A percentile compares a stretch with the other conserved stretches of the same genome.
phyloP scores from a whole-genome alignment of 2,329 filamentous ascomycete species.

The Aureobasidium mangrovei region DNA sequence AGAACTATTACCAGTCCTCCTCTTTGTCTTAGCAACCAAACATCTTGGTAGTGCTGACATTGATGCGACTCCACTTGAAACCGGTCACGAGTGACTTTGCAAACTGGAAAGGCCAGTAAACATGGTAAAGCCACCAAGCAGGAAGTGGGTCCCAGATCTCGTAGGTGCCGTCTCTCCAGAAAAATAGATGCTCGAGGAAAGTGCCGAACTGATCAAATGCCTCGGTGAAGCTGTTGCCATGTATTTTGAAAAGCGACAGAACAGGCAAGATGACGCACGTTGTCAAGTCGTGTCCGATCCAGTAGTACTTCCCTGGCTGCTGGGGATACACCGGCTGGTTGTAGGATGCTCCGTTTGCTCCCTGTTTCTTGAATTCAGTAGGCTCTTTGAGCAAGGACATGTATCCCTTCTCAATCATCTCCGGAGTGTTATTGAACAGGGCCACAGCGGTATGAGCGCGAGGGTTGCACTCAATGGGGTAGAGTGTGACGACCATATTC shows the following conservation, averaged over 20 bases:
- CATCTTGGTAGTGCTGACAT: constrained; percentile 58
- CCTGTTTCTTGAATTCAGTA: constrained; percentile 16
- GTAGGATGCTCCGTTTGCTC: constrained; percentile 16
- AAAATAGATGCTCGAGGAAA: constrained; percentile 35
- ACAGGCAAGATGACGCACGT: constrained; percentile 43
- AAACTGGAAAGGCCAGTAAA: constrained; percentile 48
- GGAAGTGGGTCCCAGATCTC: constrained; percentile 42
- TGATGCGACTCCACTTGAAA: constrained; percentile 53
- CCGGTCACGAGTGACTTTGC: constrained; percentile 36
- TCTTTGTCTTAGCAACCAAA: constrained; percentile 33
- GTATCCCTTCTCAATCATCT: constrained; percentile 44
- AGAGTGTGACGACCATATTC: constrained; percentile 34
- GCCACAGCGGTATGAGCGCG: constrained; percentile 59
- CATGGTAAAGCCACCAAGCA: constrained; percentile 44
- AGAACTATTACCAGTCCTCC: not conserved
- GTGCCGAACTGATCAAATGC: constrained; percentile 22
- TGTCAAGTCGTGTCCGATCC: constrained; percentile 59
- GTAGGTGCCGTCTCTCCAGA: constrained; percentile 44
- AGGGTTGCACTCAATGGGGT: constrained; percentile 65
- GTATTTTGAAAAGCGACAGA: constrained; percentile 28
- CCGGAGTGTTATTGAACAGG: constrained; percentile 43
- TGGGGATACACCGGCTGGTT: constrained; percentile 21
- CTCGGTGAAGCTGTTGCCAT: constrained; percentile 21
- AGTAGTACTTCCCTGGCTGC: constrained; percentile 42
- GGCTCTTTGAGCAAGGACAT: constrained; percentile 37